These are phyloP conservation scores for Hyphodiscus sp. DNA, from an alignment of 2,329 filamentous ascomycete species.

Conservation along the genomic window DNA sequence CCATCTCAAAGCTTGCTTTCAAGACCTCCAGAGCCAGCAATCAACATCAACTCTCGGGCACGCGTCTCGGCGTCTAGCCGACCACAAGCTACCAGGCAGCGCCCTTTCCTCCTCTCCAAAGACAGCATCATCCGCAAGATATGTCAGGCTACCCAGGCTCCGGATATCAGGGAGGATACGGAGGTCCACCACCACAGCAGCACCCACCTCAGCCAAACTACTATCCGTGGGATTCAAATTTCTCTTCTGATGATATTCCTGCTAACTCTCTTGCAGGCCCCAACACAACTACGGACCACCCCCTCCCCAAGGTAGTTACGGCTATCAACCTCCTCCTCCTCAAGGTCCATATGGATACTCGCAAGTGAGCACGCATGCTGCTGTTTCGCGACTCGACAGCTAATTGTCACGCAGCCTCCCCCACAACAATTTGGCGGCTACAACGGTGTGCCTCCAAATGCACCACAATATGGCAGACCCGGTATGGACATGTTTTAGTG, in stretches of 20 bases:
- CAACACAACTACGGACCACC: conserved; percentile 25
- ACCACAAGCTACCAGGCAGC: conserved; percentile 5
- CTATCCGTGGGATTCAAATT: conserved; percentile 40
- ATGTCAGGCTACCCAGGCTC: conserved; percentile 60
- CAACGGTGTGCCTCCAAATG: conserved; percentile 28
- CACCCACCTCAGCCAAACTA: conserved; percentile 35
- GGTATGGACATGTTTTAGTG: conserved; percentile 32
- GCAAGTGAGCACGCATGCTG: conserved; percentile 19
- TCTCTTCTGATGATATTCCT: conserved; percentile 26
- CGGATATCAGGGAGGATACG: conserved; percentile 44
- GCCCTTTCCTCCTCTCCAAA: background rate
- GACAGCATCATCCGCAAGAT: conserved; percentile 5
- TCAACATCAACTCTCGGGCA: conserved; percentile 3
- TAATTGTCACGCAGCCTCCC: conserved; percentile 28
- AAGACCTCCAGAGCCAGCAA: background rate
- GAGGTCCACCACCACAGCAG: conserved; percentile 33
- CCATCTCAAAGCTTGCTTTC: background rate
- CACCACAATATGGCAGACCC: conserved; percentile 44
- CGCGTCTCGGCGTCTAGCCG: conserved; percentile 16
- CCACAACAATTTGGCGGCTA: conserved; percentile 44
- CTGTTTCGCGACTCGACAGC: background rate
- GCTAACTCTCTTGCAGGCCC: conserved; percentile 21
- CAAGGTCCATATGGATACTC: conserved; percentile 33
- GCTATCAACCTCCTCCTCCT: conserved; percentile 42
- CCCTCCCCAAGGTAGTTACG: conserved; percentile 35